phyloP scores from a whole-genome alignment of 2,329 filamentous ascomycete species.

The Colletotrichum endophyticum region DNA sequence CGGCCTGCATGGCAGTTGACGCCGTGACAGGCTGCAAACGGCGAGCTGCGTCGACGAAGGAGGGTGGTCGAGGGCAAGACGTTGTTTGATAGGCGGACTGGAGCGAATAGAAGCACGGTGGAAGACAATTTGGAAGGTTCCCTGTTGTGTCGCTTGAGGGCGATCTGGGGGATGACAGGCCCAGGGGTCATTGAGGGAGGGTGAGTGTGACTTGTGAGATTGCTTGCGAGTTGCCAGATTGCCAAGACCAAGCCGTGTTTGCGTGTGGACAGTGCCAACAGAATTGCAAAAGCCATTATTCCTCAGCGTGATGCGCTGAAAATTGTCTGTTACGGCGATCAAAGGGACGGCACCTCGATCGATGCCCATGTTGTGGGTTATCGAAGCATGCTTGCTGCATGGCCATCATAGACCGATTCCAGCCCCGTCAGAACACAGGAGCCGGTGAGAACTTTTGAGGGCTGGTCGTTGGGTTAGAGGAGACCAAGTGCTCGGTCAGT shows the following conservation, averaged over 20 bases:
- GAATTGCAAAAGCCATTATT: not conserved
- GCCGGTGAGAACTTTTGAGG: not conserved
- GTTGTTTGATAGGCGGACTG: slow-evolving; percentile 5
- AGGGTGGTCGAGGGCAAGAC: not conserved
- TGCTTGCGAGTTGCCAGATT: not conserved
- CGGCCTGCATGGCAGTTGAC: not conserved
- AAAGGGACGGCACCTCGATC: not conserved
- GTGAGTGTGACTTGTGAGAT: not conserved
- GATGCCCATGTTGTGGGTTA: not conserved
- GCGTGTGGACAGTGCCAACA: not conserved
- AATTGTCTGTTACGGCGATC: not conserved
- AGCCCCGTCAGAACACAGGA: not conserved
- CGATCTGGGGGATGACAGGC: slow-evolving; percentile 12
- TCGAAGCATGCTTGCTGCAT: not conserved
- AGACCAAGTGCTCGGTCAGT: not conserved
- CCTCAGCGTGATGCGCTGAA: not conserved
- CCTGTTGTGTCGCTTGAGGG: not conserved
- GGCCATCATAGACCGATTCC: not conserved
- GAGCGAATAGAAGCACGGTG: slow-evolving; percentile 2
- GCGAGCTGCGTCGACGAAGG: not conserved
- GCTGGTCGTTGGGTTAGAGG: not conserved
- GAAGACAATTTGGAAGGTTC: slow-evolving; percentile 11
- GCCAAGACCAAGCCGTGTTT: not conserved
- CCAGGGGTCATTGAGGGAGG: not conserved
- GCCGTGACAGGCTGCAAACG: not conserved